phyloP scores from a whole-genome alignment of 352 stramenopile species.

The Globisporangium orthogonon region DNA sequence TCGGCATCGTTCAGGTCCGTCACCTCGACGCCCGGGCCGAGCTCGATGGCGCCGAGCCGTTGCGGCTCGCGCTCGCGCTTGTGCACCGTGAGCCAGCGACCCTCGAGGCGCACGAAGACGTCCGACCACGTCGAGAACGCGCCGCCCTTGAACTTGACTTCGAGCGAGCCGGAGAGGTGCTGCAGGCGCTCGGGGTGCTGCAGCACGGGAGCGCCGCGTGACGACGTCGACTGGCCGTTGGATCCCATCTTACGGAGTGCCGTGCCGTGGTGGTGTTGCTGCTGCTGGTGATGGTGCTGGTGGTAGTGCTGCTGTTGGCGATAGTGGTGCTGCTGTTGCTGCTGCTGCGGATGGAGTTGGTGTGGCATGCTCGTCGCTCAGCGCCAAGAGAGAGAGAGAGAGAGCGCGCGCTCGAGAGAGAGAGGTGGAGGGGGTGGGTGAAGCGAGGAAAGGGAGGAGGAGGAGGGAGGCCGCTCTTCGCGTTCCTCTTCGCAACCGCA shows the following conservation, averaged over 20 bases:
- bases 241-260: constrained; percentile 12
- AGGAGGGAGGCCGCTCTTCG: neutral
- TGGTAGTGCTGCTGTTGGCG: neutral
- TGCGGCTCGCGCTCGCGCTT: constrained; percentile 36
- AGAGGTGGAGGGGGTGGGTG: neutral
- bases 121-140: constrained; percentile 25
- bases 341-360: neutral
- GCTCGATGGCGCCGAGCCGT: constrained; percentile 58
- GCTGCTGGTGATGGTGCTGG: neutral
- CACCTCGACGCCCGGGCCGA: constrained; percentile 58
- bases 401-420: neutral
- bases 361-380: neutral
- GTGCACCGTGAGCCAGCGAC: constrained; percentile 28
- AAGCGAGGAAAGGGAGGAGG: too few species aligned
- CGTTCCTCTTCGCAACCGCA: neutral
- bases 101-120: constrained; percentile 22
- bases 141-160: constrained; percentile 25
- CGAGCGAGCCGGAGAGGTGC: constrained; percentile 15
- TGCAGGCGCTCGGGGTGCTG: constrained; percentile 13
- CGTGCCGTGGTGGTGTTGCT: neutral
- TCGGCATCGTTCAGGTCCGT: constrained; percentile 58
- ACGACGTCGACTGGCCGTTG: neutral
- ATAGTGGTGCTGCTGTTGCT: constrained; percentile 1
- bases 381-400: neutral
- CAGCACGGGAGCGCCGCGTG: neutral